phyloP scores from a whole-genome alignment of 768 basidiomycete genomes.

The Cantharellus cinnabarinus region DNA sequence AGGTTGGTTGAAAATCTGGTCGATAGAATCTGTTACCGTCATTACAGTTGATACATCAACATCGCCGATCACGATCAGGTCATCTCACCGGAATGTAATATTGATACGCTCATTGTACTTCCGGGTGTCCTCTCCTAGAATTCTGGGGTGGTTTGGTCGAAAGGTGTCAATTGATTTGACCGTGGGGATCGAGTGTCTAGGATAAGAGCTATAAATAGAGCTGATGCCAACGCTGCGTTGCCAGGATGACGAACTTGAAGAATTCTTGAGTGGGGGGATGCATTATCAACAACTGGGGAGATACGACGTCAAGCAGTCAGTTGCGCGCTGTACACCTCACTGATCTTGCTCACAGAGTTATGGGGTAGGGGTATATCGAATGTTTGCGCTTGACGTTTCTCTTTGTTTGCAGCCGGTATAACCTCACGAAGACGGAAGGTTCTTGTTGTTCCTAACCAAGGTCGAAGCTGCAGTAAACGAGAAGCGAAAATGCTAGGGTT shows the following conservation, averaged over 20 bases:
- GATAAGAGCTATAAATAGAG: slow-evolving; percentile 20
- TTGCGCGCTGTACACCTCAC: background rate
- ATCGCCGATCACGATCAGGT: background rate
- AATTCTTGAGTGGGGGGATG: slow-evolving; percentile 66
- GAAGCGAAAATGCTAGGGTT: slow-evolving; percentile 7
- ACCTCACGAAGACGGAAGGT: slow-evolving; percentile 61
- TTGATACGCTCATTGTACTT: slow-evolving; percentile 57
- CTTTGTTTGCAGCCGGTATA: slow-evolving; percentile 39
- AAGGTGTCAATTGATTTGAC: slow-evolving; percentile 52
- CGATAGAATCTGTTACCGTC: slow-evolving; percentile 33
- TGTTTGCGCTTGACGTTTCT: slow-evolving; percentile 40
- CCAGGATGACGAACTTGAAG: slow-evolving; percentile 28
- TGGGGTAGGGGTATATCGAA: slow-evolving; percentile 59
- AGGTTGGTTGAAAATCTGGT: slow-evolving; percentile 51
- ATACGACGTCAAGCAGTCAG: background rate
- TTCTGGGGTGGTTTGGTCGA: slow-evolving; percentile 30
- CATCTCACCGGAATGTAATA: slow-evolving; percentile 43
- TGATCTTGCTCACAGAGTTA: slow-evolving; percentile 38
- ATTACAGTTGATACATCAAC: background rate
- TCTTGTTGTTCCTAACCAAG: slow-evolving; percentile 36
- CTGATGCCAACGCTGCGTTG: background rate
- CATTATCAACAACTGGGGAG: slow-evolving; percentile 55
- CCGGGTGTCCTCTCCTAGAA: slow-evolving; percentile 13
- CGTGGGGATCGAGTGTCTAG: slow-evolving; percentile 19
- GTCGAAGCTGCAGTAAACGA: background rate